Base-by-base conservation (phyloP, 2,329 filamentous ascomycete genomes). In the Beauveria asiatica region DNA sequence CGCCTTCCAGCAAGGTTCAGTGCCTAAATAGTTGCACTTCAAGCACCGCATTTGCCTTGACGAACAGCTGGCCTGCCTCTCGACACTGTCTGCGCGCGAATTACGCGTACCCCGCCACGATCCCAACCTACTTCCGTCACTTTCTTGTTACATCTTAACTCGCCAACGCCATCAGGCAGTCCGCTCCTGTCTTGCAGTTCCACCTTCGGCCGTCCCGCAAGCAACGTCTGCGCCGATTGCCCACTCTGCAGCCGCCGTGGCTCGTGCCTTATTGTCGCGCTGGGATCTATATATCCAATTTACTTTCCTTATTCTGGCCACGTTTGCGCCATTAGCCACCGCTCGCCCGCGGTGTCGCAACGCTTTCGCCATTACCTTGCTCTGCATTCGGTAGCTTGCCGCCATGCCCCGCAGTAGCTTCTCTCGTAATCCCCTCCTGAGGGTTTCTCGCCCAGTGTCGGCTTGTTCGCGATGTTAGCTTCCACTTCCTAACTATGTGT, bases 371-470 rank as follows among this genome's bases (percentile, higher is more conserved):
- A 48, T 19, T n/a, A 11, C 55, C 16, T 3, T 50, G n/a, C 45
- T 42, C 55, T 57, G 45, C 45, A 41, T 33, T 2, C 17, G 23
- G 33, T 37, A 50, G 55, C 48, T 39, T 27, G 37, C 37, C 21
- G 66, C 65, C 63, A 79, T 79, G 77, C 73, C 75, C 67, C 76
- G 76, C 62, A 73, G 73, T 57, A 79, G 77, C 69, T 76, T 80
- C 70, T 77, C 76, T 25, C 75, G 78, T 61, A 80, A 83, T 56
- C 86, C 86, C 42, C 74, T 87, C 56, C 75, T 90, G 62, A 83
- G 85, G 71, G 90, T 93, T 64, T 92, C 88, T 68, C 82, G 89
- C 64, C 89, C 89, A 3, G 89, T 92, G 42, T 88, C 88, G 57
- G 89, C 90, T 27, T 93, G 89, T 74, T 89, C 88, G 57, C 80